phyloP scores from a whole-genome alignment of 2,329 filamentous ascomycete genomes.

The Aspergillus piperis region DNA sequence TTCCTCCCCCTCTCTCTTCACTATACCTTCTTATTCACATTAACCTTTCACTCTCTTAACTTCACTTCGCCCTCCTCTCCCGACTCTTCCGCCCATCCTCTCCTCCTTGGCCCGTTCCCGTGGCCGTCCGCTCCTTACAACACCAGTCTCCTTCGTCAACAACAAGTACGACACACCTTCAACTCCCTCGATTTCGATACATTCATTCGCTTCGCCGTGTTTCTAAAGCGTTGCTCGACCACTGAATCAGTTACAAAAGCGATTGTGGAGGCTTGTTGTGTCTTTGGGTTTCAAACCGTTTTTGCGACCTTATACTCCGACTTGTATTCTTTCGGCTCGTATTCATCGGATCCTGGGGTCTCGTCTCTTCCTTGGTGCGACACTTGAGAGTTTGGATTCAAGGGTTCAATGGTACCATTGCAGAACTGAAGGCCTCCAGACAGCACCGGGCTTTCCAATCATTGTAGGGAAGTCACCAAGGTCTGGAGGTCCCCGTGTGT shows the following conservation, averaged over 20 bases:
- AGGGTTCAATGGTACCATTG: constrained; percentile 24
- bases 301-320: constrained; percentile 3
- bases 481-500: constrained; percentile 32
- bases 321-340: not conserved
- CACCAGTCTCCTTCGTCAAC: constrained; percentile 12
- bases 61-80: constrained; percentile 10
- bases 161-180: constrained; percentile 9
- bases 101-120: constrained; percentile 30
- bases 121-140: constrained; percentile 44
- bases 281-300: constrained; percentile 1
- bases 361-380: constrained; percentile 4
- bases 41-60: constrained; percentile 13
- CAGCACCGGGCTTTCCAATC: constrained; percentile 28
- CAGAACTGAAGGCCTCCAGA: constrained; percentile 31
- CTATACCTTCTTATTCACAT: constrained; percentile 9
- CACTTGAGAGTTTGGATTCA: not conserved
- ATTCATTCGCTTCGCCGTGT: constrained; percentile 5
- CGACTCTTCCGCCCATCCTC: constrained; percentile 11
- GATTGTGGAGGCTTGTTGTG: not conserved
- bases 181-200: constrained; percentile 10
- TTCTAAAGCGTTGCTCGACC: not conserved
- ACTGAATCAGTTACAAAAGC: not conserved
- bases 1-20: constrained; percentile 11
- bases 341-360: constrained; percentile 2
- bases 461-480: constrained; percentile 26